Base-by-base conservation (phyloP, 1,139 yeast genomes). In the Debaryomycetaceae sp. region DNA sequence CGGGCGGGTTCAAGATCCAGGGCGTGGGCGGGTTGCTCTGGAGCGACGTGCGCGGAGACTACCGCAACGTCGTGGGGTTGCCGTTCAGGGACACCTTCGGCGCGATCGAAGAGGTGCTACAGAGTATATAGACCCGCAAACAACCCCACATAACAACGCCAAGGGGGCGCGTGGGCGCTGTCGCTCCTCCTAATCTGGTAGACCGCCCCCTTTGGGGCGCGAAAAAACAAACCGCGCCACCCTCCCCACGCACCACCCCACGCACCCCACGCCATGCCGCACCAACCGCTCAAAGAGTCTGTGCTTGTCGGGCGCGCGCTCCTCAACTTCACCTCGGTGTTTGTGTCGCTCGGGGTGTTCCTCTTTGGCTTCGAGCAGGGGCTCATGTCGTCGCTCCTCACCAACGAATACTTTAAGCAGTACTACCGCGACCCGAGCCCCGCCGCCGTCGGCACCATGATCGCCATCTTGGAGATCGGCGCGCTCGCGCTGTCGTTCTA, bases 1-100 rank as follows among this genome's bases (percentile, higher is more conserved):
- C 97, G 1, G 98, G 96, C 5, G 98, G 98, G 1, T 88, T 86
- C 58, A 81, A 80, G 45, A 81, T 82, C 38, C 97, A 91, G 53
- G 84, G 79, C 2, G 50, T 51, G 12, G 89, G 91, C 1, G 81
- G 84, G 3, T 48, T 80, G 27, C 57, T 91, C 37, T 75, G 91
- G 41, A 58, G 65, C 23, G 55, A 59, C 12, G 71, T 88, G 11
- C 65, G 65, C 2, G 98, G 98, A 1, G 97, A 89, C 49, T 85
- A 74, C 48, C 79, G 70, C 53, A 89, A 86, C 49, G 83, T 86
- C n/a, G 91, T 91, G 6, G 98, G 98, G 0, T 58, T 91, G 35
- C 97, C 98, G 0, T 74, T 78, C 16, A 65, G 69, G 34, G 63
- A 59, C 20, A 77, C 91, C 0, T 72, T 71, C 48, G 45, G 53